phyloP scores from a whole-genome alignment of 805 yeast species.

The Wickerhamiella dianesei region DNA sequence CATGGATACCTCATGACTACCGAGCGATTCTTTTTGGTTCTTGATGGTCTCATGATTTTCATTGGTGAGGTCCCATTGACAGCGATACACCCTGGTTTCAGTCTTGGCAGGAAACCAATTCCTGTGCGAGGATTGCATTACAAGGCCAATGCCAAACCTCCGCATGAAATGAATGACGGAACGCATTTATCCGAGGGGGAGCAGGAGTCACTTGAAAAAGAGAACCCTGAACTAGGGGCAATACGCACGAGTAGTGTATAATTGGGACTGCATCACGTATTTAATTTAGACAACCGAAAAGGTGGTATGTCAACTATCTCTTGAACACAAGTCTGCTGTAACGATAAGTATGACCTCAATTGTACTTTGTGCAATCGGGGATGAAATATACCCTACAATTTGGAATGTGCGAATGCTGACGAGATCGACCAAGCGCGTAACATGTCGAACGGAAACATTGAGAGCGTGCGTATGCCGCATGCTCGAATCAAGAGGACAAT shows the following conservation, averaged over 20 bases:
- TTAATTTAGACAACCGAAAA: too few relatives aligned
- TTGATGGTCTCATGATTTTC: conserved; percentile 52
- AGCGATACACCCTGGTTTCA: conserved; percentile 50
- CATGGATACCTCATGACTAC: conserved; percentile 46
- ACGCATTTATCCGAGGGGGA: not conserved
- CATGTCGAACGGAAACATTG: conserved; percentile 5
- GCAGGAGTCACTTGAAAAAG: not conserved
- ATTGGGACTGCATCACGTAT: too few relatives aligned
- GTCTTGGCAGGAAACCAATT: conserved; percentile 30
- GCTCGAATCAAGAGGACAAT: conserved; percentile 58
- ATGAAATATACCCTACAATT: too few relatives aligned
- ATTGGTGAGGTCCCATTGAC: conserved; percentile 36
- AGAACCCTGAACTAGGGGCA: not conserved
- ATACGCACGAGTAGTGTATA: not conserved
- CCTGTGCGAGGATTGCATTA: conserved; percentile 18
- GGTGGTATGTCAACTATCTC: too few relatives aligned
- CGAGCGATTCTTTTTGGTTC: conserved; percentile 43
- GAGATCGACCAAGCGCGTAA: conserved; percentile 23
- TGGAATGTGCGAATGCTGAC: conserved; percentile 25
- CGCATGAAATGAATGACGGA: not conserved
- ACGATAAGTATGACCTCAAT: too few relatives aligned
- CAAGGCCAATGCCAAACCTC: conserved; percentile 1
- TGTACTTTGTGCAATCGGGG: too few relatives aligned
- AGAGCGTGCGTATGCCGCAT: conserved; percentile 36
- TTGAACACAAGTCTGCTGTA: too few relatives aligned